Evolutionary conservation across 768 basidiomycete species (phyloP).

Genomic region (Wakefieldia striispora): DNA sequence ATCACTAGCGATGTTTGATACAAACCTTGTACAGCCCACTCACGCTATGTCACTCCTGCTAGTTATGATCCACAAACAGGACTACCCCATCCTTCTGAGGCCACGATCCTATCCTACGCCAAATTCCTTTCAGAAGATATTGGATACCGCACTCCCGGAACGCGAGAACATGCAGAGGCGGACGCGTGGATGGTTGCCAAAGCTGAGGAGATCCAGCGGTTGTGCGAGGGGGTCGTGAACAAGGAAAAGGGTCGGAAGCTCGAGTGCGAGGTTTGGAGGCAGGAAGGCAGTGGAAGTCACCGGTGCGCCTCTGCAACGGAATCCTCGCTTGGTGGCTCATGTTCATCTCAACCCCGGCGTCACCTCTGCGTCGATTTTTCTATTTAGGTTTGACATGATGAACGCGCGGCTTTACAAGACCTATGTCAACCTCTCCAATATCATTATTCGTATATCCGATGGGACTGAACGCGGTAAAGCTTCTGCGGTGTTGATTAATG

Average conservation of each 20-base stretch:
- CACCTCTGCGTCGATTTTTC: not conserved
- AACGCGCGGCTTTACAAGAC: constrained; percentile 77
- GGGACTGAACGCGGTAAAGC: constrained; percentile 69
- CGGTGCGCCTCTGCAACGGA: constrained; percentile 50
- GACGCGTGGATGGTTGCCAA: constrained; percentile 79
- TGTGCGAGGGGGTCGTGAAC: constrained; percentile 57
- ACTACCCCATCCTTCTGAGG: constrained; percentile 70
- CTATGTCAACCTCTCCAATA: constrained; percentile 85
- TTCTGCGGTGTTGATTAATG: constrained; percentile 82
- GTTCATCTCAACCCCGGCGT: too few species aligned
- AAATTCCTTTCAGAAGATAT: constrained; percentile 79
- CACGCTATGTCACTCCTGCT: not conserved
- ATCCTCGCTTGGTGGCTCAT: too few species aligned
- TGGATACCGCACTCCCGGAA: constrained; percentile 90
- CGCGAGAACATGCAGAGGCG: constrained; percentile 80
- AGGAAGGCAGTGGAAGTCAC: constrained; percentile 85
- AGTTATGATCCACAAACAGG: constrained; percentile 50
- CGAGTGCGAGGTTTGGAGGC: constrained; percentile 91
- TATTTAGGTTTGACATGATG: constrained; percentile 90
- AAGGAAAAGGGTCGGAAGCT: constrained; percentile 50
- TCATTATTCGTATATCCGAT: constrained; percentile 82
- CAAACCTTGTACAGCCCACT: not conserved
- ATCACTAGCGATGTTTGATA: not conserved
- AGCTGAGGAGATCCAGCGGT: constrained; percentile 54
- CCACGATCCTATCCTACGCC: constrained; percentile 60